Percentiles rank a stretch among this genome's conserved stretches.
phyloP scores from a whole-genome alignment of 139 green algal species.

The Micromonas commoda region DNA sequence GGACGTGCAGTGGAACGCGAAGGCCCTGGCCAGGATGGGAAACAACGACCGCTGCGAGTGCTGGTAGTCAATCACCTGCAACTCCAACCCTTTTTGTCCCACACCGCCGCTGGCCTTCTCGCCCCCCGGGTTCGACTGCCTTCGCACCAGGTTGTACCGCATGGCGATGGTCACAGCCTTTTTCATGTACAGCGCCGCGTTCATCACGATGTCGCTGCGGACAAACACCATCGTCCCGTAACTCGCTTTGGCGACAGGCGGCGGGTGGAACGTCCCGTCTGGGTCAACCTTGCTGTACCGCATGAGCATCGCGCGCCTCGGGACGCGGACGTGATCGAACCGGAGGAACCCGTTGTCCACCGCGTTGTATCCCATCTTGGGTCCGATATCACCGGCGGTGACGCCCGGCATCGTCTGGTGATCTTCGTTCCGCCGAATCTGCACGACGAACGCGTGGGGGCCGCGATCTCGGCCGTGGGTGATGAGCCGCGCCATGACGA shows the following conservation, averaged over 20 bases:
- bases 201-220: slow-evolving; percentile 73
- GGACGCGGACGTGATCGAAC: slow-evolving; percentile 68
- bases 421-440: slow-evolving; percentile 58
- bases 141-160: slow-evolving; percentile 48
- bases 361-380: slow-evolving; percentile 86
- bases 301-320: slow-evolving; percentile 64
- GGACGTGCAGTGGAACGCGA: slow-evolving; percentile 23
- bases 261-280: slow-evolving; percentile 60
- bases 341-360: slow-evolving; percentile 89
- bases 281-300: slow-evolving; percentile 51
- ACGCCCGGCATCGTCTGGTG: slow-evolving; percentile 48
- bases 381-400: slow-evolving; percentile 67
- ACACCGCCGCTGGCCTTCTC: not conserved
- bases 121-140: slow-evolving; percentile 12
- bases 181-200: slow-evolving; percentile 73
- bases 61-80: slow-evolving; percentile 28
- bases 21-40: slow-evolving; percentile 21
- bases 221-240: slow-evolving; percentile 25
- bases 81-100: not conserved
- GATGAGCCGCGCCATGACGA: slow-evolving; percentile 87
- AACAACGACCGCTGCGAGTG: slow-evolving; percentile 23
- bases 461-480: slow-evolving; percentile 50
- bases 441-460: slow-evolving; percentile 84
- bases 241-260: slow-evolving; percentile 48
- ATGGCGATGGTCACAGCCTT: slow-evolving; percentile 58